A percentile compares a stretch with the other conserved stretches of the same genome.
Evolutionary conservation across 768 basidiomycete genomes (phyloP).

Genomic region (Mycena metata): DNA sequence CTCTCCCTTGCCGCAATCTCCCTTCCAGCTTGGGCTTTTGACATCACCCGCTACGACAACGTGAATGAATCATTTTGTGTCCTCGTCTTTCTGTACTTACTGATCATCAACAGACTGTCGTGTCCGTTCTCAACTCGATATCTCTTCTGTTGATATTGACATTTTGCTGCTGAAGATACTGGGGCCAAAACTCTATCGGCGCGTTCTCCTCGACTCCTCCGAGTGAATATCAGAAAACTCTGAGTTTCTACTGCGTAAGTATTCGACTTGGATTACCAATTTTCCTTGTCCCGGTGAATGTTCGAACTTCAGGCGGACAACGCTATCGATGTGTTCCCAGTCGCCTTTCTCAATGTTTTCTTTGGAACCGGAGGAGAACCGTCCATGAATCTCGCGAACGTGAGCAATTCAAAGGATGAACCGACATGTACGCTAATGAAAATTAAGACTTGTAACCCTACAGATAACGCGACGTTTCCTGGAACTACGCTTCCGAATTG

Average conservation of each 20-base stretch:
- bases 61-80: slow-evolving; percentile 50
- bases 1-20: slow-evolving; percentile 36
- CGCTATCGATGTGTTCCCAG: slow-evolving; percentile 75
- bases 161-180: slow-evolving; percentile 60
- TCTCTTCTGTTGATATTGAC: not conserved
- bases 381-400: slow-evolving; percentile 78
- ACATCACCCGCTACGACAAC: slow-evolving; percentile 73
- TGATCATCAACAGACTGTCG: slow-evolving; percentile 60
- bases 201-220: slow-evolving; percentile 62
- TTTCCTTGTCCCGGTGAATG: not conserved
- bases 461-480: slow-evolving; percentile 67
- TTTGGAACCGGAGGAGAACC: slow-evolving; percentile 74
- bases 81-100: not conserved
- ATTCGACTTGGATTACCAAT: slow-evolving; percentile 33
- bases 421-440: not conserved
- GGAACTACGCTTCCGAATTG: slow-evolving; percentile 77
- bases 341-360: slow-evolving; percentile 79
- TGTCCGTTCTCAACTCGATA: slow-evolving; percentile 54
- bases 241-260: slow-evolving; percentile 76
- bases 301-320: slow-evolving; percentile 56
- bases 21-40: slow-evolving; percentile 56
- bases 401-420: slow-evolving; percentile 44
- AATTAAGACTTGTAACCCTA: slow-evolving; percentile 71
- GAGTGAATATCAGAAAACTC: slow-evolving; percentile 70
- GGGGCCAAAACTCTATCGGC: slow-evolving; percentile 84